Evolutionary conservation across 805 yeast genomes (phyloP), one percentile per base, ranked within the genome.

Genomic region (Lipomyces kockii): DNA sequence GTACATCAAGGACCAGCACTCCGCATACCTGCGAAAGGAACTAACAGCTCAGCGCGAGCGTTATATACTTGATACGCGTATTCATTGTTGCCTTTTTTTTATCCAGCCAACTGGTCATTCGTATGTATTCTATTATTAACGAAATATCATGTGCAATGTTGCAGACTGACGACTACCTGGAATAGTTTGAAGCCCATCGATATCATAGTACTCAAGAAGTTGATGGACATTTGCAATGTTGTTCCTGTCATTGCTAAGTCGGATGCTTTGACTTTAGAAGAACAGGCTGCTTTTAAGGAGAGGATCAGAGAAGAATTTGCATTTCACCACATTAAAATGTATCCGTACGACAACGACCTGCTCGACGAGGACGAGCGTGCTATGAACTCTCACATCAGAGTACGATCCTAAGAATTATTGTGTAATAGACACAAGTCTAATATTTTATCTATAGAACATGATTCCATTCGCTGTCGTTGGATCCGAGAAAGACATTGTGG

Each of bases 401-500:
- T 73, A 83, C 89, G 78, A 88, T 78, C 94, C 95, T 51, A 27
- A 29, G 35, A 88, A 85, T 76, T 22, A 2, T 29, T 49, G 14
- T 12, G 17, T 52, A 52, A 52, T 8, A 22, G 32, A 52, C 14
- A 1, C 39, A 22, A n/a, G 27, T 29, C 11, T 22, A 49, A 17
- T 12, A 17, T 27, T n/a, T 29, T 22, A 2, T 25, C 14, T 39
- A 12, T 61, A 71, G 66, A 65, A 55, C 58, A 71, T 78, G 73
- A 74, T 93, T 73, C 99, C 99, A 34, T 94, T 95, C 82, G 98
- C 98, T 1, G 87, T 94, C 51, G 92, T 93, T 65, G 99, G 98
- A 56, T 89, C 97, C 12, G 96, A 92, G 77, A 86, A 84, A 65
- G 89, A 89, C 74, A 85, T 91, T 71, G 85, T 86, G 63, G 83